Base-by-base conservation (phyloP, 176 grass and related monocot species). In the Stipa capillata region DNA sequence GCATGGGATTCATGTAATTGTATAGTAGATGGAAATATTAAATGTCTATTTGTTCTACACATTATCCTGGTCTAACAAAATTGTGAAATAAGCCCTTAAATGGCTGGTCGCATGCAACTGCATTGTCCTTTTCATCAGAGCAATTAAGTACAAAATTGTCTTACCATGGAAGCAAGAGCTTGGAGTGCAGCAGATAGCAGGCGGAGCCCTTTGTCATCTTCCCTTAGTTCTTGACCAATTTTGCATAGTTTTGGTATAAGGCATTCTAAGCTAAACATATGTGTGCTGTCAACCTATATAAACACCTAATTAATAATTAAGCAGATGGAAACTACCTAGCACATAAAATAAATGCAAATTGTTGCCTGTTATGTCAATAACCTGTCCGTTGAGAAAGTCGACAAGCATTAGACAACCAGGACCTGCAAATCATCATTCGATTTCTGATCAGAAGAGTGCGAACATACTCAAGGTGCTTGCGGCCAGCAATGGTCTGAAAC, bases 211-310 rank as follows among this genome's bases (percentile, higher is more conserved):
- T 80, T 85, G 54, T 91, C 79, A 90, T 92, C 89, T 86, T 86
- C 85, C 79, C 89, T 90, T 77, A 82, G 74, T 63, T 90, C 77
- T 76, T 89, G 86, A 84, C 86, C 88, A 84, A 99, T 87, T 81
- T 91, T 79, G 81, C 96, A 99, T 85, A 99, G 90, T 72, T 92
- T 99, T 59, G 96, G 85, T 78, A 93, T 93, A 7, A 99, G 69
- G 31, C 96, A 90, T 93, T 99, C 96, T 67, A 99, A 63, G 73
- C 89, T 93, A 84, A 91, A 95, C 96, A 99, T 99, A 76, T 99
- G 91, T 42, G 96, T 89, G 54, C 88, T 92, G 35, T 93, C 90
- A 80, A 95, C 96, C 96, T 99, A 89, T n/a, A 69, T 75, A 61
- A 81, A 83, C 55, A 66, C 34, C 28, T 29, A 68, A 75, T 65